A percentile compares a stretch with the other conserved stretches of the same genome.
Evolutionary conservation across 176 grass and related monocot genomes (phyloP).

Genomic region (Avena sativa): DNA sequence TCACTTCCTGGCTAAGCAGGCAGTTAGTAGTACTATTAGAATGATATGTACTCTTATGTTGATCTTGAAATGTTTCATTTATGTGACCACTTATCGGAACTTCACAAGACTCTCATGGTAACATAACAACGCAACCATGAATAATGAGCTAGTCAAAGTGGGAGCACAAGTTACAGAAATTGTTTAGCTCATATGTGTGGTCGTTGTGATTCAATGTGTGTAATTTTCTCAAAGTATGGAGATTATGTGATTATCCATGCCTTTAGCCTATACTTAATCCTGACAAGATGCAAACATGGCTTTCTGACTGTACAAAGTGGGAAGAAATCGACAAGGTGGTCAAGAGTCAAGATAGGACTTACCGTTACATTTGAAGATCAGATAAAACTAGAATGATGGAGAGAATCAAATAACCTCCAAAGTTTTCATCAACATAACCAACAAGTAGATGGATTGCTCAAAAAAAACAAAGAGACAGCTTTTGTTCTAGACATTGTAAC

Average conservation of each 20-base stretch:
- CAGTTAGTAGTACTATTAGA: too few species aligned
- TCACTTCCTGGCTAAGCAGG: too few species aligned
- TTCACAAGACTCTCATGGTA: too few species aligned
- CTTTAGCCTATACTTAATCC: background rate
- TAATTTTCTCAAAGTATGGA: too few species aligned
- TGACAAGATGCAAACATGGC: background rate
- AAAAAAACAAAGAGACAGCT: background rate
- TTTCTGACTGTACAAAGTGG: background rate
- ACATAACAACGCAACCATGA: too few species aligned
- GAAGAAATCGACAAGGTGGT: background rate
- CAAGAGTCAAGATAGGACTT: background rate
- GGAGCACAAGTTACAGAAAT: too few species aligned
- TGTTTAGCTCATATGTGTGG: too few species aligned
- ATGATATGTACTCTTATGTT: too few species aligned
- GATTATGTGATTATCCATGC: background rate
- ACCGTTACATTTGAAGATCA: background rate
- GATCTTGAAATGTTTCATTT: too few species aligned
- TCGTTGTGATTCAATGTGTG: too few species aligned
- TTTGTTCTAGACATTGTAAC: background rate
- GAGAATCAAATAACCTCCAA: background rate
- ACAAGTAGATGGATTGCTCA: background rate
- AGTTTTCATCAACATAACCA: background rate
- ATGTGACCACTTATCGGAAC: too few species aligned
- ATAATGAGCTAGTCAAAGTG: too few species aligned
- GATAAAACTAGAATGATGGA: background rate